These are phyloP conservation scores for Echium plantagineum DNA, from an alignment of 257 asterid genomes.

Conservation along the genomic window DNA sequence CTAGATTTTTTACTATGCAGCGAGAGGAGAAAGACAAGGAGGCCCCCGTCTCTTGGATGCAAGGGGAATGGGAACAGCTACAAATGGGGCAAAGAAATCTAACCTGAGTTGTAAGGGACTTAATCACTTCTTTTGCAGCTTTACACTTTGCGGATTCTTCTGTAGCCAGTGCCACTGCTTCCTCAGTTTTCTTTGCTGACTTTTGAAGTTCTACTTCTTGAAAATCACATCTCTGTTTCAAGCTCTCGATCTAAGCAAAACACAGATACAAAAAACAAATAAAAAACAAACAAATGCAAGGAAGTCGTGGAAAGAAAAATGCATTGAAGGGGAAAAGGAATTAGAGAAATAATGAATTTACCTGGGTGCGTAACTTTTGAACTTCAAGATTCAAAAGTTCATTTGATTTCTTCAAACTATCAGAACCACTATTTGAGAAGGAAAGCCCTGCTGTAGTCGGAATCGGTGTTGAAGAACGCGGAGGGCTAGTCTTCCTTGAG, in stretches of 20 bases:
- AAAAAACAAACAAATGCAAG: not conserved
- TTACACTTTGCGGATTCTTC: conserved; percentile 88
- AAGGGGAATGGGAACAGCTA: not conserved
- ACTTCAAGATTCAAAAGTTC: conserved; percentile 80
- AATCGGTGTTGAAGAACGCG: conserved; percentile 82
- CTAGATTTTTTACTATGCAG: not conserved
- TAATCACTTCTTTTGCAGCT: conserved; percentile 94
- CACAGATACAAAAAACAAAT: conserved; percentile 5
- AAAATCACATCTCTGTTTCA: conserved; percentile 56
- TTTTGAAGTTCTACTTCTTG: conserved; percentile 71
- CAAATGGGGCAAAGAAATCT: conserved; percentile 6
- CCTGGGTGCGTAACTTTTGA: conserved; percentile 74
- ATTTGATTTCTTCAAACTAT: conserved; percentile 76
- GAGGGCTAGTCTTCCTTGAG: conserved; percentile 84
- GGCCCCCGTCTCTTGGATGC: not conserved
- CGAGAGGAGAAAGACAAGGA: not conserved
- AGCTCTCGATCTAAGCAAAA: conserved; percentile 46
- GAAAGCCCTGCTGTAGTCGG: conserved; percentile 90
- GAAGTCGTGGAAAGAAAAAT: not conserved
- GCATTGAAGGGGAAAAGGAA: not conserved
- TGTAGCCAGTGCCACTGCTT: conserved; percentile 65
- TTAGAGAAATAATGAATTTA: conserved; percentile 14
- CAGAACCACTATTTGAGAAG: conserved; percentile 62
- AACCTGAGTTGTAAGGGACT: conserved; percentile 89
- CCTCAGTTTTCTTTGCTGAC: conserved; percentile 70